Conservation (phyloP, 1,284 basidiomycete species). For the Pseudozyma hubeiensis region DNA sequence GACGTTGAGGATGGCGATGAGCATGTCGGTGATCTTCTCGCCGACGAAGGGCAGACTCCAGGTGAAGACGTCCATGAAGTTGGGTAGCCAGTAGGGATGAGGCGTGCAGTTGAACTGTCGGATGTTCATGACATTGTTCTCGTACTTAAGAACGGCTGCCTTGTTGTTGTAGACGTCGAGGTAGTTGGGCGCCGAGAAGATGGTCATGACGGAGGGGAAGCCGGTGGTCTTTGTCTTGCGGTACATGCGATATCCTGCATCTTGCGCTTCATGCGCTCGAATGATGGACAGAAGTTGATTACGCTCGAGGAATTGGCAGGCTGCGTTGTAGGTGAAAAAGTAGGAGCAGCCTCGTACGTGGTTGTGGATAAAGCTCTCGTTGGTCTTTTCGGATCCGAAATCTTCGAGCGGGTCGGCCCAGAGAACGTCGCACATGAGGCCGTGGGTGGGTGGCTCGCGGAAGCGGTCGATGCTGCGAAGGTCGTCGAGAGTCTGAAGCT, state of each 20-base stretch:
- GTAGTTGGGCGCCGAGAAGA: slow-evolving; percentile 93
- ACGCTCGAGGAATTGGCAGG: slow-evolving; percentile 90
- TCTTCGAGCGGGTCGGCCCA: slow-evolving; percentile 96
- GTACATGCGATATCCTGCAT: slow-evolving; percentile 93
- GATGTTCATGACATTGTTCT: slow-evolving; percentile 96
- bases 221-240: slow-evolving; percentile 93
- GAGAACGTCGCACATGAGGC: slow-evolving; percentile 93
- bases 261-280: slow-evolving; percentile 92
- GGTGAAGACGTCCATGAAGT: slow-evolving; percentile 99
- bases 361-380: slow-evolving; percentile 88
- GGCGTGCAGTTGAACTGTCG: slow-evolving; percentile 93
- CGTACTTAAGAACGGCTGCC: slow-evolving; percentile 94
- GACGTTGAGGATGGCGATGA: slow-evolving; percentile 91
- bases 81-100: slow-evolving; percentile 95
- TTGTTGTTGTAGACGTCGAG: slow-evolving; percentile 97
- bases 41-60: slow-evolving; percentile 99
- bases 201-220: slow-evolving; percentile 93
- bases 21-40: slow-evolving; percentile 97
- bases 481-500: slow-evolving; percentile 90
- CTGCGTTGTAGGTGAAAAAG: slow-evolving; percentile 93
- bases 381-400: slow-evolving; percentile 88
- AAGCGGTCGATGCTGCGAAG: slow-evolving; percentile 91
- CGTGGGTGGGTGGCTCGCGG: slow-evolving; percentile 92
- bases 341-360: slow-evolving; percentile 94
- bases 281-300: slow-evolving; percentile 95